A percentile compares a stretch with the other conserved stretches of the same genome.
Conservation (phyloP, 2,329 filamentous ascomycete species). For the Tolypocladium paradoxum region DNA sequence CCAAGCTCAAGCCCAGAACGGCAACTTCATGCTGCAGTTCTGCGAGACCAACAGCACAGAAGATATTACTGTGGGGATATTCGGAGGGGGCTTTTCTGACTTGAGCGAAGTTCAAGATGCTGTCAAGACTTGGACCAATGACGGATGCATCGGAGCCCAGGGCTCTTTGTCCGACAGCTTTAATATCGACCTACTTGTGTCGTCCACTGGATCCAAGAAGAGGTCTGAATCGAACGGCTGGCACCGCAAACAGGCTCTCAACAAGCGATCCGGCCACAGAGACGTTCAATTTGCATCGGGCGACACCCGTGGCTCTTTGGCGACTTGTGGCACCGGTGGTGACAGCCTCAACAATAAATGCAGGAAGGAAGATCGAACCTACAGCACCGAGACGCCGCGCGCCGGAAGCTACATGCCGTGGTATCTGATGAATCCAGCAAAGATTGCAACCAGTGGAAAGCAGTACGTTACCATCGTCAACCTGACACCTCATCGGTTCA, state of each 20-base stretch:
- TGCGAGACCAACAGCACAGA: too few relatives aligned
- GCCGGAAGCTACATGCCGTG: neutral
- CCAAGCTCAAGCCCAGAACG: too few relatives aligned
- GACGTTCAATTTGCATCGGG: conserved; percentile 6
- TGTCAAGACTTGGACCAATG: too few relatives aligned
- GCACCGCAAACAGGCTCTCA: neutral
- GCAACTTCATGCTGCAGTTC: too few relatives aligned
- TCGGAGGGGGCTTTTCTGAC: too few relatives aligned
- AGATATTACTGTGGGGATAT: too few relatives aligned
- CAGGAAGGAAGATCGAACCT: neutral
- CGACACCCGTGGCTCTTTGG: conserved; percentile 26
- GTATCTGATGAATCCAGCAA: neutral
- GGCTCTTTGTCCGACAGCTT: too few relatives aligned
- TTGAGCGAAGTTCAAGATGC: too few relatives aligned
- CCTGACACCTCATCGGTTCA: conserved; percentile 20
- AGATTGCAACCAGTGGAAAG: neutral
- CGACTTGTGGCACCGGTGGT: conserved; percentile 3
- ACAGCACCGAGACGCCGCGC: neutral
- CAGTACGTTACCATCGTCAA: conserved; percentile 22
- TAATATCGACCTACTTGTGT: too few relatives aligned
- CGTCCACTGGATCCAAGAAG: too few relatives aligned
- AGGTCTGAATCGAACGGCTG: too few relatives aligned
- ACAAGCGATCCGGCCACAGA: neutral
- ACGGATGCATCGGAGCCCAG: too few relatives aligned
- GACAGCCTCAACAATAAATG: neutral